phyloP scores from a whole-genome alignment of 2,329 filamentous ascomycete species.

The Ophiostoma angusticollis region DNA sequence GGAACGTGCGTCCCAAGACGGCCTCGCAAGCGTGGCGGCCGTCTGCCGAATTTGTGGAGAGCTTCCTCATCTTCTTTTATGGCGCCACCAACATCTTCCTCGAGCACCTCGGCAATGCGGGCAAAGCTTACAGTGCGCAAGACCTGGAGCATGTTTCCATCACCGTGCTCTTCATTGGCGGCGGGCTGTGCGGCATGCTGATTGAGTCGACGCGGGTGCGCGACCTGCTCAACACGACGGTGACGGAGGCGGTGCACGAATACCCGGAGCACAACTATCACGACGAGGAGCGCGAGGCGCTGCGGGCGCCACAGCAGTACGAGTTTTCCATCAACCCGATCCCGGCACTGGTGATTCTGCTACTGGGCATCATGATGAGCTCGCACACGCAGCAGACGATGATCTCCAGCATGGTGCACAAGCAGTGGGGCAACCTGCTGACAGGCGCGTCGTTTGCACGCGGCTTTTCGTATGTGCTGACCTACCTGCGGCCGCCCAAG shows the following conservation, averaged over 20 bases:
- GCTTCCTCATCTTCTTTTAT: slow-evolving; percentile 79
- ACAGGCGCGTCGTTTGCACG: slow-evolving; percentile 69
- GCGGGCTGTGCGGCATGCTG: slow-evolving; percentile 76
- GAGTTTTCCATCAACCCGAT: slow-evolving; percentile 74
- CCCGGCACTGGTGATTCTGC: slow-evolving; percentile 71
- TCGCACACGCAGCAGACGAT: slow-evolving; percentile 75
- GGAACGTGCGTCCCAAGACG: slow-evolving; percentile 65
- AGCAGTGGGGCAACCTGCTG: slow-evolving; percentile 82
- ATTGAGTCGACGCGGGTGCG: slow-evolving; percentile 63
- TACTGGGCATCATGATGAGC: slow-evolving; percentile 90
- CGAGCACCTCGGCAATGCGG: slow-evolving; percentile 69
- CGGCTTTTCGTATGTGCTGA: slow-evolving; percentile 62
- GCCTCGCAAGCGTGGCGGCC: slow-evolving; percentile 52
- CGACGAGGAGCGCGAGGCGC: slow-evolving; percentile 35
- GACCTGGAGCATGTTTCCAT: slow-evolving; percentile 91
- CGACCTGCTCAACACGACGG: slow-evolving; percentile 47
- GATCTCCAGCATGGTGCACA: slow-evolving; percentile 83
- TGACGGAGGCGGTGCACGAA: slow-evolving; percentile 24
- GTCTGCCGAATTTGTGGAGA: slow-evolving; percentile 81
- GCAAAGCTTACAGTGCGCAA: slow-evolving; percentile 54
- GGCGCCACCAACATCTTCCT: slow-evolving; percentile 84
- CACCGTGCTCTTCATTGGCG: slow-evolving; percentile 85
- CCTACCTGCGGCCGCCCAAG: slow-evolving; percentile 68
- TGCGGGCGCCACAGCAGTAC: slow-evolving; percentile 53
- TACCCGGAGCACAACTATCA: slow-evolving; percentile 22